A percentile compares a stretch with the other conserved stretches of the same genome.
Evolutionary conservation across 257 asterid genomes (phyloP).

Genomic region (Scutellaria minor): DNA sequence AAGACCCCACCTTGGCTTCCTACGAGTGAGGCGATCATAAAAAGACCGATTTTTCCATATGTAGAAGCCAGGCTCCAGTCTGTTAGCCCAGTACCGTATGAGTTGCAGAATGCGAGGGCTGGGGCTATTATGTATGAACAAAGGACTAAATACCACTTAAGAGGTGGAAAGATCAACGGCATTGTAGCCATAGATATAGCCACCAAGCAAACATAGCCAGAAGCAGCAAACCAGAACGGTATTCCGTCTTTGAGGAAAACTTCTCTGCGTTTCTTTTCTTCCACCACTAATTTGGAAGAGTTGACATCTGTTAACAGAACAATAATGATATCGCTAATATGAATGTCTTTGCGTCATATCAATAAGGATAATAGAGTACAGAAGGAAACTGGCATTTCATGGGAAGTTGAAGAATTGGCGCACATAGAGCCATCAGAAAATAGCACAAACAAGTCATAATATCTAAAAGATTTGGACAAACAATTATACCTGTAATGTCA

Average conservation of each 20-base stretch:
- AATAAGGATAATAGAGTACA: neutral
- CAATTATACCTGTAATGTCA: constrained; percentile 59
- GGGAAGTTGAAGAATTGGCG: constrained; percentile 11
- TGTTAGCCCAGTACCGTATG: constrained; percentile 91
- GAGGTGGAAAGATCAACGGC: constrained; percentile 87
- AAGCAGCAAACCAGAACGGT: constrained; percentile 84
- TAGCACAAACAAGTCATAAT: neutral
- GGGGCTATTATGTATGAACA: constrained; percentile 91
- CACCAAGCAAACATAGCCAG: constrained; percentile 86
- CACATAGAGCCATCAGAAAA: constrained; percentile 7
- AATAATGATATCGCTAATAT: neutral
- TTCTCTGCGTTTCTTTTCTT: constrained; percentile 66
- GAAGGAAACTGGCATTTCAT: constrained; percentile 1
- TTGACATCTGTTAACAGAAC: constrained; percentile 48
- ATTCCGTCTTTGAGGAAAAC: constrained; percentile 81
- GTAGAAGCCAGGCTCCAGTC: constrained; percentile 95
- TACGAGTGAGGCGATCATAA: constrained; percentile 80
- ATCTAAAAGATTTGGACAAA: constrained; percentile 25
- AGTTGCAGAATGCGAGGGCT: constrained; percentile 96
- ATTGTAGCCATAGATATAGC: constrained; percentile 80
- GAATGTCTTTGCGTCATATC: constrained; percentile 2
- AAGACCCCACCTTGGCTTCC: constrained; percentile 86
- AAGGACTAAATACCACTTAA: constrained; percentile 92
- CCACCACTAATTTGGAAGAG: constrained; percentile 53
- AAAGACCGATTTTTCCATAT: constrained; percentile 91